Conservation (phyloP, 1,284 basidiomycete species). For the Sporisorium sorghi region DNA sequence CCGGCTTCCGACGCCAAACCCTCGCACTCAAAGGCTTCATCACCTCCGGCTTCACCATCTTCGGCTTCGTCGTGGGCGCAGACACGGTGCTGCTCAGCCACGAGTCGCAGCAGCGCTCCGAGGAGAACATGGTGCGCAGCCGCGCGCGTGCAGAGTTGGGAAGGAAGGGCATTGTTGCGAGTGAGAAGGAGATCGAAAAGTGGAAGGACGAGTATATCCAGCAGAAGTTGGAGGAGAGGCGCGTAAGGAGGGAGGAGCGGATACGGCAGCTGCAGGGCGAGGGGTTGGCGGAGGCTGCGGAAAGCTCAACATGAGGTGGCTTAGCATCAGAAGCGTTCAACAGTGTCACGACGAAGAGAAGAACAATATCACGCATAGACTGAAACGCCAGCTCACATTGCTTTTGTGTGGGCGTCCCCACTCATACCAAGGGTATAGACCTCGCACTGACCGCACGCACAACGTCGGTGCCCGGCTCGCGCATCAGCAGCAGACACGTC, state of each 20-base stretch:
- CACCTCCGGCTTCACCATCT: constrained; percentile 58
- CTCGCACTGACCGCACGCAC: constrained; percentile 39
- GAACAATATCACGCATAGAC: neutral
- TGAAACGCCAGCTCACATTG: neutral
- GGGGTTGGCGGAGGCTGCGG: no score
- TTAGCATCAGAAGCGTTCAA: neutral
- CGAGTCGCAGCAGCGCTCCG: constrained; percentile 54
- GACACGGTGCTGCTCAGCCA: constrained; percentile 60
- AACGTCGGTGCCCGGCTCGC: constrained; percentile 35
- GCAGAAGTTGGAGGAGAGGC: constrained; percentile 46
- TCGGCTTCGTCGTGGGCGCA: constrained; percentile 63
- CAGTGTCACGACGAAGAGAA: neutral
- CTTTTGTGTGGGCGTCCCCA: neutral
- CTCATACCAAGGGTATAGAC: constrained; percentile 23
- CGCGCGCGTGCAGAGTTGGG: constrained; percentile 57
- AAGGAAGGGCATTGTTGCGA: constrained; percentile 58
- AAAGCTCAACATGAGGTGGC: neutral
- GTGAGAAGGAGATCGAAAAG: constrained; percentile 61
- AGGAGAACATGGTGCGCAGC: constrained; percentile 58
- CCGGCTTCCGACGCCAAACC: constrained; percentile 56
- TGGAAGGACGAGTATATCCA: constrained; percentile 60
- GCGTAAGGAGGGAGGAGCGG: constrained; percentile 28
- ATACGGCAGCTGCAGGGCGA: constrained; percentile 19
- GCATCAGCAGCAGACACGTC: constrained; percentile 33
- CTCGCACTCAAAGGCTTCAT: constrained; percentile 64